A percentile compares a stretch with the other conserved stretches of the same genome.
Conservation (phyloP, 2,329 filamentous ascomycete species). For the Pezicula radicicola region DNA sequence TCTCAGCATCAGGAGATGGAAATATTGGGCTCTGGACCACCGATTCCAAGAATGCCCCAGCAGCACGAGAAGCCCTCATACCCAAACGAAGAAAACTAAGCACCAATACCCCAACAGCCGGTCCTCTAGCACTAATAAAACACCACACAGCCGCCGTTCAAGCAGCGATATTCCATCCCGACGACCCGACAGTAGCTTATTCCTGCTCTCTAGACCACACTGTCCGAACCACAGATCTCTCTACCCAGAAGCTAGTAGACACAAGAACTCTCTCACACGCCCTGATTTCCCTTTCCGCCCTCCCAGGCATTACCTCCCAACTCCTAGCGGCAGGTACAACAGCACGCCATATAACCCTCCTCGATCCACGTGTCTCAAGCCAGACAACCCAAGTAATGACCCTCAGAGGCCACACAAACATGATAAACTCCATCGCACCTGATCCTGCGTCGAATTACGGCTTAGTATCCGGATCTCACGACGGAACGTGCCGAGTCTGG, state of each 20-base stretch:
- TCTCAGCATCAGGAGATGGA: constrained; percentile 84
- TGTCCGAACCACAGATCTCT: constrained; percentile 85
- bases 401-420: constrained; percentile 84
- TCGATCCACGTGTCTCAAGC: constrained; percentile 81
- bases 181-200: constrained; percentile 86
- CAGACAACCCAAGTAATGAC: constrained; percentile 80
- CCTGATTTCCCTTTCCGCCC: constrained; percentile 72
- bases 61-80: constrained; percentile 67
- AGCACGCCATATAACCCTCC: constrained; percentile 84
- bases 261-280: constrained; percentile 81
- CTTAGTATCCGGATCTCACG: constrained; percentile 86
- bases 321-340: constrained; percentile 73
- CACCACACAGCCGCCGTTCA: constrained; percentile 72
- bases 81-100: constrained; percentile 74
- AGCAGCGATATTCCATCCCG: constrained; percentile 78
- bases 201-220: constrained; percentile 89
- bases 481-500: constrained; percentile 92
- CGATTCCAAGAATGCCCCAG: constrained; percentile 71
- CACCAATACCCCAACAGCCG: constrained; percentile 62
- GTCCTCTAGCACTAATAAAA: constrained; percentile 70
- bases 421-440: constrained; percentile 48
- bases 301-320: constrained; percentile 54
- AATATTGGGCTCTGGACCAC: constrained; percentile 86
- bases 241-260: constrained; percentile 75
- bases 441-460: constrained; percentile 67